phyloP scores from a whole-genome alignment of 1,284 basidiomycete genomes.

The Cryptococcus neoformans region DNA sequence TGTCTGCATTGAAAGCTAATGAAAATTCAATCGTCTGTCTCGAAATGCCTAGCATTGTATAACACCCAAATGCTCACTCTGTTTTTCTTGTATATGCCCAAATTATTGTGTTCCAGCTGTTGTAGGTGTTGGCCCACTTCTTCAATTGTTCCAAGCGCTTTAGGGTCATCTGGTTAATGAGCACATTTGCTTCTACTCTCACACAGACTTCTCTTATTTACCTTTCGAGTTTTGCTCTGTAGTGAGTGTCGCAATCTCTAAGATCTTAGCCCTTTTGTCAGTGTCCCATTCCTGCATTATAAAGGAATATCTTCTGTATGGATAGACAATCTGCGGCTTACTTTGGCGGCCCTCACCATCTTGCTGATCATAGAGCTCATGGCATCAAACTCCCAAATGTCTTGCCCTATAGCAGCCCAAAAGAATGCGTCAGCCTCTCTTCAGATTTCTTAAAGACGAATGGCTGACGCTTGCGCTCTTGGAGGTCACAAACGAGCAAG shows the following conservation, averaged over 20 bases:
- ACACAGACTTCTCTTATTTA: conserved; percentile 27
- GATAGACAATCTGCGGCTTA: conserved; percentile 29
- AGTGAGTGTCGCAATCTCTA: conserved; percentile 58
- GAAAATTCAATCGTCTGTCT: neutral
- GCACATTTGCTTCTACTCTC: neutral
- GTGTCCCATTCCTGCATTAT: neutral
- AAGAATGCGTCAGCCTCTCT: neutral
- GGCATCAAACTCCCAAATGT: conserved; percentile 66
- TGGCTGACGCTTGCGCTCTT: conserved; percentile 66
- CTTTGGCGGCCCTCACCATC: conserved; percentile 71
- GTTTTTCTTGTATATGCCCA: conserved; percentile 50
- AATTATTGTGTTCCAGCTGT: conserved; percentile 1
- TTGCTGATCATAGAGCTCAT: conserved; percentile 67
- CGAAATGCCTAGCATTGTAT: neutral
- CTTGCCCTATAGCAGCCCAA: conserved; percentile 13
- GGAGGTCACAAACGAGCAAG: conserved; percentile 77
- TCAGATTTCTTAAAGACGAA: neutral
- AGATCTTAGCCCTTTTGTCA: neutral
- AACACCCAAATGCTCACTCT: neutral
- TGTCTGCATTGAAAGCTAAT: conserved; percentile 78
- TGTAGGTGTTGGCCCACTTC: neutral
- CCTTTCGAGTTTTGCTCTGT: conserved; percentile 84
- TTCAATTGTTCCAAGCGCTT: conserved; percentile 1
- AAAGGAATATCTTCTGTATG: neutral
- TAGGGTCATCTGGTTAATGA: conserved; percentile 5